Evolutionary conservation across 805 yeast genomes (phyloP).

Genomic region (Deakozyma indianensis): DNA sequence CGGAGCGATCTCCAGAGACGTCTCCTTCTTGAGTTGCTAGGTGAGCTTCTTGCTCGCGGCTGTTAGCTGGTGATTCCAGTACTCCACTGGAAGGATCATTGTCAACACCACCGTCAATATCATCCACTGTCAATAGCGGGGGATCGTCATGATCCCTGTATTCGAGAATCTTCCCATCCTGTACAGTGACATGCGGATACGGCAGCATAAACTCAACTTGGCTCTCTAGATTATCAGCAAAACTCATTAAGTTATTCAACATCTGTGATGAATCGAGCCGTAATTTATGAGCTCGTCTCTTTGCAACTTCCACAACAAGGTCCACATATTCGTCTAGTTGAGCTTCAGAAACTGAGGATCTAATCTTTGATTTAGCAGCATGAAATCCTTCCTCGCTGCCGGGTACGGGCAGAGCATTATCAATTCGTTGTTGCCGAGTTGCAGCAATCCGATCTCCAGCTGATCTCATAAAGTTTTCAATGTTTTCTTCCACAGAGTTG

Average conservation of each 20-base stretch:
- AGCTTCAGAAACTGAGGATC: neutral
- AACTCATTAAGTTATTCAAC: neutral
- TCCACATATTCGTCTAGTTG: neutral
- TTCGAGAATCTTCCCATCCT: neutral
- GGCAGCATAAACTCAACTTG: neutral
- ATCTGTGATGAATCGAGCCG: neutral
- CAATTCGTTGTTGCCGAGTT: neutral
- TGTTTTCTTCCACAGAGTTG: neutral
- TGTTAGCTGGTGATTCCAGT: too few species aligned
- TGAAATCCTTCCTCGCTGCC: neutral
- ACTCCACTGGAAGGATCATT: too few species aligned
- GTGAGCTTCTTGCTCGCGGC: too few species aligned
- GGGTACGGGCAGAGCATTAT: neutral
- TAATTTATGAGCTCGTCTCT: slow-evolving; percentile 1
- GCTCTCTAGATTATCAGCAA: neutral
- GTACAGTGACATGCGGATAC: neutral
- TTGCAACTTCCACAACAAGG: slow-evolving; percentile 1
- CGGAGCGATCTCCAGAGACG: too few species aligned
- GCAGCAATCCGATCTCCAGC: neutral
- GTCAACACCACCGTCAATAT: too few species aligned
- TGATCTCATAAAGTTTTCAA: neutral
- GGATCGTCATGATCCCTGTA: too few species aligned
- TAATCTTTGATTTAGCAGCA: neutral
- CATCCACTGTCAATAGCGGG: too few species aligned
- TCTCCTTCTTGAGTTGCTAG: too few species aligned